Base-by-base conservation (phyloP, 2,329 filamentous ascomycete genomes). In the Teratosphaeria gauchensis region DNA sequence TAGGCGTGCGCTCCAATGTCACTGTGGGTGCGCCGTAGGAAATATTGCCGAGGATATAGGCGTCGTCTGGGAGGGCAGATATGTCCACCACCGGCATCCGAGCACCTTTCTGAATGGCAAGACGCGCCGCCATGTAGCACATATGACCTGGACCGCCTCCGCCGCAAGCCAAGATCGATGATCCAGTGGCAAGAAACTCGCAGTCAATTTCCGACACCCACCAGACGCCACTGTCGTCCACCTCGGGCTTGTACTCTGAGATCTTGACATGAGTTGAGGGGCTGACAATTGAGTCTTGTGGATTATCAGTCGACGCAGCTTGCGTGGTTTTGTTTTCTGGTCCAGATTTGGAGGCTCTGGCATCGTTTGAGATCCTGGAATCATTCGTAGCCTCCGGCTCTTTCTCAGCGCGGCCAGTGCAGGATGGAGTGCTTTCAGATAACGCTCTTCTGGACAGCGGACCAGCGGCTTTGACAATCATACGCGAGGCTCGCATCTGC, bases 161-260 rank as follows among this genome's bases (percentile, higher is more conserved):
- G 24, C 82, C 84, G 0, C 82, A 84, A 1, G 82, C 83, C 0
- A 86, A 75, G 56, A 86, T 80, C 61, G 84, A 84, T 65, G 82
- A 84, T 0, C 84, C 83, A 8, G 76, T 80, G 0, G 80, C 71
- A 38, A 86, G 80, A 73, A 79, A 85, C 31, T 73, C 69, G 3
- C 85, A 72, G 65, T 86, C 84, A 0, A 79, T 80, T 64, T 85
- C 82, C 11, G 75, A 81, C 46, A 86, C 69, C 58, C 78, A 78
- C 84, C 84, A 86, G 14, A 69, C 69, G 16, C 60, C 54, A 5
- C 77, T 68, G 9, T 81, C 76, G 19, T 77, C 72, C 42, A 71
- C 72, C 1, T 82, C 77, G 0, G 74, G 74, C 1, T 62, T 61
- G 24, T 69, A 63, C 2, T 77, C 70, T 30, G 78, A 68, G 4